phyloP scores from a whole-genome alignment of 176 grass and related monocot species.

The Carex parvula region DNA sequence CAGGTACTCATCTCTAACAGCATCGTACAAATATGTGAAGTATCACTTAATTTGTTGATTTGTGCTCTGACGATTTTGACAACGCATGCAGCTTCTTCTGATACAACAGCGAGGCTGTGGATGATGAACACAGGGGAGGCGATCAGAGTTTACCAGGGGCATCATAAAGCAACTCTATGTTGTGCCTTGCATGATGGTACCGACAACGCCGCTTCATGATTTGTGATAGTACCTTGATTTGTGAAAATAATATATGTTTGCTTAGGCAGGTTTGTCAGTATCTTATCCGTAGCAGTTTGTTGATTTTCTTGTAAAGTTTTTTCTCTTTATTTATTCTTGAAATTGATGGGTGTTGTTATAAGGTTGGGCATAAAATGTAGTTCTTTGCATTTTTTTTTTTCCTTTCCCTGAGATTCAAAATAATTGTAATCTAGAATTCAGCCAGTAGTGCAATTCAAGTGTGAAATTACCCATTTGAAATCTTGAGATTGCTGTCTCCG shows the following conservation, averaged over 20 bases:
- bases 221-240: neutral
- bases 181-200: slow-evolving; percentile 82
- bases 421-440: neutral
- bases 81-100: slow-evolving; percentile 77
- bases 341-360: neutral
- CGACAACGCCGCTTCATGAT: slow-evolving; percentile 27
- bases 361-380: neutral
- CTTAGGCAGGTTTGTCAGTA: neutral
- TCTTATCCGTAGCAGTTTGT: neutral
- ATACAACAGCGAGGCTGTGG: slow-evolving; percentile 73
- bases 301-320: neutral
- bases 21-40: too few relatives aligned
- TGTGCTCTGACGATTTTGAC: neutral
- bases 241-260: neutral
- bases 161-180: slow-evolving; percentile 74
- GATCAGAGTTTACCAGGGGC: slow-evolving; percentile 82
- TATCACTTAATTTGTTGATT: neutral
- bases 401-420: neutral
- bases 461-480: neutral
- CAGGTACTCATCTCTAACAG: slow-evolving; percentile 32
- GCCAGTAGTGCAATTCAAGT: neutral
- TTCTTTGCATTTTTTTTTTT: neutral
- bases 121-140: slow-evolving; percentile 67
- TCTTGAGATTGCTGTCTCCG: neutral
- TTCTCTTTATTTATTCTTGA: neutral